These are phyloP conservation scores for Neonectria ditissima DNA, from an alignment of 2,329 filamentous ascomycete species.

Conservation along the genomic window DNA sequence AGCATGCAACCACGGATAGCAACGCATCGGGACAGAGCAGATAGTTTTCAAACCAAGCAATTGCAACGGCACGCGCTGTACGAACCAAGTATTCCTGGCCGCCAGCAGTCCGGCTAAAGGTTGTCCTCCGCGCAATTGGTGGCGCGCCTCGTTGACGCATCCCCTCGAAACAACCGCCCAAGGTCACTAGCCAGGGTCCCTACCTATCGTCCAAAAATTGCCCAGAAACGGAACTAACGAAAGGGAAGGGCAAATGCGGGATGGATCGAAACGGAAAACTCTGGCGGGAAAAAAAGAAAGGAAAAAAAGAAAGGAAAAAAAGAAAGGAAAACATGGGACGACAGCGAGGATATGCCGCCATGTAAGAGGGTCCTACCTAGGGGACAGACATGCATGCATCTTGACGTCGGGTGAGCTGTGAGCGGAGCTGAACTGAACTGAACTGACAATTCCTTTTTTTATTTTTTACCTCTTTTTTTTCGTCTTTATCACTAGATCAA, in stretches of 20 bases:
- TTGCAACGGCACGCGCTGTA: conserved; percentile 1
- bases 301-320: neutral
- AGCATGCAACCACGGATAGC: too few relatives aligned
- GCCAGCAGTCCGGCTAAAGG: neutral
- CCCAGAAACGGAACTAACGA: conserved; percentile 1
- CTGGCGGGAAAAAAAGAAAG: neutral
- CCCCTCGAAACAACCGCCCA: conserved; percentile 5
- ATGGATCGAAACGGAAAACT: conserved; percentile 11
- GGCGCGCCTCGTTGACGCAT: conserved; percentile 19
- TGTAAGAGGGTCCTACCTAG: conserved; percentile 4
- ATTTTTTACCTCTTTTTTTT: neutral
- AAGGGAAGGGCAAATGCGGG: neutral
- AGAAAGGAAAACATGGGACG: conserved; percentile 18
- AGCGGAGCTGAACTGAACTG: neutral
- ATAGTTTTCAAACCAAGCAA: neutral
- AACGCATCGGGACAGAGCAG: neutral
- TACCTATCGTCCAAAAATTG: neutral
- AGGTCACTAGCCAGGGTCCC: neutral
- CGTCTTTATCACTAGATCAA: neutral
- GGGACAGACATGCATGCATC: neutral
- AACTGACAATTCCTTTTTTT: neutral
- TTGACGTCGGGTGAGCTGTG: neutral
- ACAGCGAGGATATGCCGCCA: neutral
- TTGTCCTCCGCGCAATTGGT: neutral
- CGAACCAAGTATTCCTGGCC: conserved; percentile 11